Percentiles rank a stretch among this genome's conserved stretches.
Evolutionary conservation across 2,329 filamentous ascomycete species (phyloP).

Genomic region (Phialophora expanda): DNA sequence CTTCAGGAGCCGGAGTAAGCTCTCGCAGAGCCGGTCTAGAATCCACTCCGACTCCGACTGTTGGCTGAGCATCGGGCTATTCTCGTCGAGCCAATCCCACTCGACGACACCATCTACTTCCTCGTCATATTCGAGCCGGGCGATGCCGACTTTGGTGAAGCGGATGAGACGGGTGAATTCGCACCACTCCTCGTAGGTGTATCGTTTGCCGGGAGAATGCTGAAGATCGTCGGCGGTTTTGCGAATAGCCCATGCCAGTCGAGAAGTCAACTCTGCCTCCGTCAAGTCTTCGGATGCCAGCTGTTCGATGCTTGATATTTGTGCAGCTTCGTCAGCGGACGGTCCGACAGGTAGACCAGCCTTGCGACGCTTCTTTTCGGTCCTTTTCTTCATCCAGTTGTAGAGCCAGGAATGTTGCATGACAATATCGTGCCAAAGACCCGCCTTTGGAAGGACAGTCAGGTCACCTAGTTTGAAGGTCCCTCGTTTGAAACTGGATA

Average conservation of each 20-base stretch:
- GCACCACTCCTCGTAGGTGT: constrained; percentile 84
- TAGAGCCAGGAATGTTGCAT: constrained; percentile 52
- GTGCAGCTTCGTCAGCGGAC: constrained; percentile 17
- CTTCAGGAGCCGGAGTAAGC: constrained; percentile 55
- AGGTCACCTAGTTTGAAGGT: constrained; percentile 67
- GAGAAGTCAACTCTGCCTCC: constrained; percentile 64
- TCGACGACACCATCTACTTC: constrained; percentile 65
- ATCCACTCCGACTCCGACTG: constrained; percentile 70
- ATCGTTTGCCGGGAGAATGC: constrained; percentile 64
- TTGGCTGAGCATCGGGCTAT: constrained; percentile 69
- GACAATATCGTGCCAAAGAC: constrained; percentile 60
- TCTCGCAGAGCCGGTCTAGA: constrained; percentile 68
- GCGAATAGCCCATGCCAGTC: constrained; percentile 72
- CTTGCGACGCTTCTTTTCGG: constrained; percentile 53
- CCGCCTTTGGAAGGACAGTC: constrained; percentile 67
- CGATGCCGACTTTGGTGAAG: constrained; percentile 53
- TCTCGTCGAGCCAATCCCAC: constrained; percentile 75
- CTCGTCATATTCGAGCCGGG: constrained; percentile 51
- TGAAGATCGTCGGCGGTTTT: constrained; percentile 68
- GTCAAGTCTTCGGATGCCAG: constrained; percentile 54
- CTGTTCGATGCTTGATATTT: constrained; percentile 47
- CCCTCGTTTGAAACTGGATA: constrained; percentile 67
- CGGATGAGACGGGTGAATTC: constrained; percentile 78
- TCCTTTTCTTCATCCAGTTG: constrained; percentile 47
- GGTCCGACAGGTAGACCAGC: constrained; percentile 53